Conservation (phyloP, 2,329 filamentous ascomycete genomes). For the Diplodia sapinea region DNA sequence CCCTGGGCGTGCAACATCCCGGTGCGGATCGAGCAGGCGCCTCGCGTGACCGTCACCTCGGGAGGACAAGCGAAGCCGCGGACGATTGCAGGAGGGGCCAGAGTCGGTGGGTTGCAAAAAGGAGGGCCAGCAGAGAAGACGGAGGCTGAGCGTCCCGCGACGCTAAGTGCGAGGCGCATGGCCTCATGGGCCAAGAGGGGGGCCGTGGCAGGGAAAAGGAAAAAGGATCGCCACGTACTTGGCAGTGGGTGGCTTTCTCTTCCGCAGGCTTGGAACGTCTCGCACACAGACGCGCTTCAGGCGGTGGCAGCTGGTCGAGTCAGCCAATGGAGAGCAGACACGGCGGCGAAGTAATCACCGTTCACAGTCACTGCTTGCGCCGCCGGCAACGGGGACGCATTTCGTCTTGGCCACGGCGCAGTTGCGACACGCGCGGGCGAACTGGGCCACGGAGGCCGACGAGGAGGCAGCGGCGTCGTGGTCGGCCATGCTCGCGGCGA, state of each 20-base stretch:
- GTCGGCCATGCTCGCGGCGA: conserved; percentile 13
- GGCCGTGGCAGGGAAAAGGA: conserved; percentile 7
- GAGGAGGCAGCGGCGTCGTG: background rate
- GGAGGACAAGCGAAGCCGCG: conserved; percentile 3
- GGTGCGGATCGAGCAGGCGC: background rate
- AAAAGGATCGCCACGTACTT: conserved; percentile 28
- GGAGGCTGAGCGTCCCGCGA: background rate
- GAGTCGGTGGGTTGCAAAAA: background rate
- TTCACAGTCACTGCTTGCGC: conserved; percentile 26
- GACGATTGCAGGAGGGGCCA: conserved; percentile 1
- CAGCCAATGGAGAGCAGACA: conserved; percentile 16
- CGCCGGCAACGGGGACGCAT: conserved; percentile 22
- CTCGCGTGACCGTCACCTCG: background rate
- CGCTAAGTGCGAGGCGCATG: conserved; percentile 10
- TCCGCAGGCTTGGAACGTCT: conserved; percentile 26
- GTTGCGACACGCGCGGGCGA: conserved; percentile 28
- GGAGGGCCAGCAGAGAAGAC: background rate
- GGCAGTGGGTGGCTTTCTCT: conserved; percentile 30
- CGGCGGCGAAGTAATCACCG: conserved; percentile 24
- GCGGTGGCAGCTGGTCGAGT: conserved; percentile 24
- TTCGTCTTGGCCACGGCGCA: conserved; percentile 31
- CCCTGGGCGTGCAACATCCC: background rate
- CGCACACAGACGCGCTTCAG: conserved; percentile 23
- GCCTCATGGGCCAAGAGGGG: background rate
- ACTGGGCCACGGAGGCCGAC: conserved; percentile 5